Conservation (phyloP, 257 asterid genomes). For the Penstemon barbatus region DNA sequence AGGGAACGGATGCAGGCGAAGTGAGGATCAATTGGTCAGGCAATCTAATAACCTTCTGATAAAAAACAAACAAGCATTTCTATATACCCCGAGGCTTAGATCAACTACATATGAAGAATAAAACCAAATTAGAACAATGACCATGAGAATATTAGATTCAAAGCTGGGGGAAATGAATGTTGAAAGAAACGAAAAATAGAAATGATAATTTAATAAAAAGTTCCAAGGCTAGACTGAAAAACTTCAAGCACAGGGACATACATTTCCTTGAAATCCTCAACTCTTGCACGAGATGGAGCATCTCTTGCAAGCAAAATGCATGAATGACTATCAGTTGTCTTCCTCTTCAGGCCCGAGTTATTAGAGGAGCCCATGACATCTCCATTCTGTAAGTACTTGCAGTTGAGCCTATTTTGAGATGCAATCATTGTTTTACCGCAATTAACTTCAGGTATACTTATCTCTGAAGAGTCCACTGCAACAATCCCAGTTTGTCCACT, state of each 20-base stretch:
- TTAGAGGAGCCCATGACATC: slow-evolving; percentile 36
- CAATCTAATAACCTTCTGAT: slow-evolving; percentile 21
- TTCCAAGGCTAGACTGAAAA: slow-evolving; percentile 21
- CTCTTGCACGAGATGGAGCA: slow-evolving; percentile 52
- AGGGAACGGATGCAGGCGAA: slow-evolving; percentile 13
- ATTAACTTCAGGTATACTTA: slow-evolving; percentile 34
- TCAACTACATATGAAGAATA: background rate
- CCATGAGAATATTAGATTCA: slow-evolving; percentile 4
- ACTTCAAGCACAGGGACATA: slow-evolving; percentile 43
- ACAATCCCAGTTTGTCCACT: slow-evolving; percentile 36
- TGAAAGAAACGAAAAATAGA: background rate
- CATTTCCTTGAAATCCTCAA: slow-evolving; percentile 77
- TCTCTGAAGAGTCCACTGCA: slow-evolving; percentile 31
- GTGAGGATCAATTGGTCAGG: background rate
- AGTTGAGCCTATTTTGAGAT: slow-evolving; percentile 25
- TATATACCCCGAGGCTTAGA: slow-evolving; percentile 11
- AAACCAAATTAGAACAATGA: slow-evolving; percentile 7
- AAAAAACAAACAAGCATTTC: slow-evolving; percentile 16
- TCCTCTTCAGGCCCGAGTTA: slow-evolving; percentile 60
- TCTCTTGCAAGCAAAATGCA: slow-evolving; percentile 62
- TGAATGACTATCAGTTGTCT: slow-evolving; percentile 37
- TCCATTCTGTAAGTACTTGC: slow-evolving; percentile 40
- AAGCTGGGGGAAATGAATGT: background rate
- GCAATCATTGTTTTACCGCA: slow-evolving; percentile 25
- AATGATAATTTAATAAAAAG: slow-evolving; percentile 7